Base-by-base conservation (phyloP, 352 stramenopile species). In the Phytophthora vignae region DNA sequence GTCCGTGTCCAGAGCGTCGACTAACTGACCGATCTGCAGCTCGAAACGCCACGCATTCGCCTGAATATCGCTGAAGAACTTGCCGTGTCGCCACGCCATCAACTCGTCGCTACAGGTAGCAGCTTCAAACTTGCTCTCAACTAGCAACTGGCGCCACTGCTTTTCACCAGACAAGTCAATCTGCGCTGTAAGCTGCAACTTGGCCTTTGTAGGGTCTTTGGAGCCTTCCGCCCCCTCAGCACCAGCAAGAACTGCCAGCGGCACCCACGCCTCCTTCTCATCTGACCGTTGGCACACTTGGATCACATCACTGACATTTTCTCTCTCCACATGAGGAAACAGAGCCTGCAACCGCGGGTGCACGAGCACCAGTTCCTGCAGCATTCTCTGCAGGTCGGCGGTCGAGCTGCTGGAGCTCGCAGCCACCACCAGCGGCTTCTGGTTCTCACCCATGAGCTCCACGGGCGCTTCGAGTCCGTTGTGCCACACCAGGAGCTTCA, bases 1-100 rank as follows among this genome's bases (percentile, higher is more conserved):
- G 57, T 90, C 77, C 17, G 82, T 92, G 65, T 96, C 88, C 50
- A 86, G 40, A 10, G 85, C 88, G 44, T 96, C 88, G 9, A 96
- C 61, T 42, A 93, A 71, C 55, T 96, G 83, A 4, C 74, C 83
- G 6, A 84, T 55, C 31, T 83, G 17, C 21, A 96, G 74, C 19
- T 83, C 21, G 33, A 83, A 87, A n/a, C 87, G 77, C 88, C 88
- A 96, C 6, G 75, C 60, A 44, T 86, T 83, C 21, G 73, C 53
- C 17, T 71, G 40, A 54, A 83, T 58, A 12, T 79, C 62, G 66
- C 68, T 94, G 56, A 81, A 90, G 55, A 91, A 94, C 27, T 70
- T 78, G 0, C 77, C 76, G 54, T 74, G 64, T 2, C 82, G 77
- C 82, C 80, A 90, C 67, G 91, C 84, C 17, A 21, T 57, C 12